Evolutionary conservation across 2,329 filamentous ascomycete species (phyloP).

Genomic region (Cercospora zeae-maydis): DNA sequence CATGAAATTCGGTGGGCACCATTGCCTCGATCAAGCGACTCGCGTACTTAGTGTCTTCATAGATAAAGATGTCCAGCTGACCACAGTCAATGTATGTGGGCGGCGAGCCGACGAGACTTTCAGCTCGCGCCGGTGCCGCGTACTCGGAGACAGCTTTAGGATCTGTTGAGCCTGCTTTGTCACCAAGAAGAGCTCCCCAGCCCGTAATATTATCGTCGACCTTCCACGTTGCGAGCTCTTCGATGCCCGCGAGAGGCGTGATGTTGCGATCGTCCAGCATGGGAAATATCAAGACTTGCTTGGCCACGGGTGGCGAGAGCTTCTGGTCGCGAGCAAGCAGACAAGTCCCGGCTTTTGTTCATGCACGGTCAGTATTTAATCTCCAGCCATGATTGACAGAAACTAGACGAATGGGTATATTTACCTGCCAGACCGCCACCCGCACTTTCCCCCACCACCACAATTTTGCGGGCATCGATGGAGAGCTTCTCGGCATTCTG

Average conservation of each 20-base stretch:
- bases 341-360: conserved; percentile 18
- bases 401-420: background rate
- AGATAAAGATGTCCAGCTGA: conserved; percentile 44
- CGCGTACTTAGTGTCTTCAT: conserved; percentile 43
- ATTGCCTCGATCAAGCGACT: conserved; percentile 40
- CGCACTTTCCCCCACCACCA: conserved; percentile 19
- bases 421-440: conserved; percentile 19
- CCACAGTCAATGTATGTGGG: conserved; percentile 45
- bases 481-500: conserved; percentile 15
- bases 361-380: conserved; percentile 3
- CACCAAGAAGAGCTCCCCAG: conserved; percentile 43
- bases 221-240: conserved; percentile 38
- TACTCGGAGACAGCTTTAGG: conserved; percentile 21
- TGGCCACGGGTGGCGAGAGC: conserved; percentile 20
- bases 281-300: conserved; percentile 44
- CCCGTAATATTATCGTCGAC: conserved; percentile 40
- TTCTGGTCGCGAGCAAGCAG: conserved; percentile 26
- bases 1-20: conserved; percentile 44
- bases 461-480: conserved; percentile 14
- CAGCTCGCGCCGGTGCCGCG: conserved; percentile 25
- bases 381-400: too few species aligned
- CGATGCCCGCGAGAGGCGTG: conserved; percentile 35
- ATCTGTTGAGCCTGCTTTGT: conserved; percentile 18
- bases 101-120: conserved; percentile 38
- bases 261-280: conserved; percentile 48